phyloP scores from a whole-genome alignment of 768 basidiomycete genomes.

The Hortiboletus flavorubellus region DNA sequence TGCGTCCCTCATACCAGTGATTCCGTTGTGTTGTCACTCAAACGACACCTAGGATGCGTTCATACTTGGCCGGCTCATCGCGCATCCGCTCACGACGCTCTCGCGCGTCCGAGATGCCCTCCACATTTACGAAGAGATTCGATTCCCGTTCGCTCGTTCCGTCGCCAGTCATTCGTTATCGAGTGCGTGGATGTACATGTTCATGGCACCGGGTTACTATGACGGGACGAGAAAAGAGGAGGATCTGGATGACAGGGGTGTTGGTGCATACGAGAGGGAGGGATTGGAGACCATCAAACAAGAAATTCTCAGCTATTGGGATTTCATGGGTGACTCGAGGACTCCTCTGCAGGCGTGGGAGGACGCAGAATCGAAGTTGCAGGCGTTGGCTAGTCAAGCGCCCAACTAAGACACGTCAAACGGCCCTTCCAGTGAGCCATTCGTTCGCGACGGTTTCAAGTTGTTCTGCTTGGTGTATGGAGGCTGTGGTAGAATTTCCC shows the following conservation, averaged over 20 bases:
- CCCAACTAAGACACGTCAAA: not conserved
- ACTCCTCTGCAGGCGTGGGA: conserved; percentile 14
- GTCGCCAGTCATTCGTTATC: conserved; percentile 17
- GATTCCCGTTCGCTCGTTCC: conserved; percentile 12
- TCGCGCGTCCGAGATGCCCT: conserved; percentile 1
- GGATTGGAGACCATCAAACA: conserved; percentile 14
- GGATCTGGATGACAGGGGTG: conserved; percentile 5
- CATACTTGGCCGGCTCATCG: conserved; percentile 22
- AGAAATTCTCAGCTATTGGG: conserved; percentile 15
- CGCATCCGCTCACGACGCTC: conserved; percentile 16
- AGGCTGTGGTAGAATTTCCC: no score
- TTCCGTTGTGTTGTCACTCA: not conserved
- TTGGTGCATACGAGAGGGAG: conserved; percentile 12
- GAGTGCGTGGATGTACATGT: conserved; percentile 17
- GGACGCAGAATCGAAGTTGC: conserved; percentile 14
- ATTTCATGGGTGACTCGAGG: conserved; percentile 7
- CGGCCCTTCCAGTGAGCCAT: no score
- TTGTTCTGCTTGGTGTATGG: no score
- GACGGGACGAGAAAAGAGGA: conserved; percentile 16
- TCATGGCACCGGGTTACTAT: conserved; percentile 19
- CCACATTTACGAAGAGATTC: conserved; percentile 10
- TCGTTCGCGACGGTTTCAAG: no score
- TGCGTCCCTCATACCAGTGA: not conserved
- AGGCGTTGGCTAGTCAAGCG: not conserved
- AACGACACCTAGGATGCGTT: conserved; percentile 14